These are phyloP conservation scores for Fusarium nurragi DNA, from an alignment of 2,329 filamentous ascomycete genomes.

Conservation along the genomic window DNA sequence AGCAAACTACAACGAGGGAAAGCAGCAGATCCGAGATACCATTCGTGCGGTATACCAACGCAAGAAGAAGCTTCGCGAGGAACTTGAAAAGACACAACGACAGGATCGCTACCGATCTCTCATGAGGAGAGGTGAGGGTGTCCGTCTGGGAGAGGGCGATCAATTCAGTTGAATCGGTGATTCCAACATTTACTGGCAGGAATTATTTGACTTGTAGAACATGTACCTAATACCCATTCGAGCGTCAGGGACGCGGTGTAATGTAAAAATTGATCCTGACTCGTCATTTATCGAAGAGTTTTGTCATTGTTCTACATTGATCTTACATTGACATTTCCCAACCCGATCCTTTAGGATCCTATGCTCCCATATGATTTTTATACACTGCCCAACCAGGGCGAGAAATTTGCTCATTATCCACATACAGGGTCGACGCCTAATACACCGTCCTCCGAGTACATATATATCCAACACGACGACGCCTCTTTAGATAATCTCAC, in stretches of 20 bases:
- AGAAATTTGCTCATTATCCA: conserved; percentile 44
- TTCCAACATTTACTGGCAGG: conserved; percentile 3
- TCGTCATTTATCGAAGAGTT: conserved; percentile 40
- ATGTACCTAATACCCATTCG: conserved; percentile 34
- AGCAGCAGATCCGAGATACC: conserved; percentile 78
- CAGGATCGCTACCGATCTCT: conserved; percentile 57
- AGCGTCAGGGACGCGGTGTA: conserved; percentile 18
- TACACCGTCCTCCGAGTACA: conserved; percentile 31
- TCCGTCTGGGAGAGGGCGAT: conserved; percentile 69
- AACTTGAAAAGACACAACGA: conserved; percentile 56
- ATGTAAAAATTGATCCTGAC: conserved; percentile 40
- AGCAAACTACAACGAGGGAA: conserved; percentile 87
- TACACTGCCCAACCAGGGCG: conserved; percentile 45
- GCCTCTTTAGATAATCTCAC: conserved; percentile 68
- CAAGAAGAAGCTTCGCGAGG: conserved; percentile 76
- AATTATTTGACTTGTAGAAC: conserved; percentile 3
- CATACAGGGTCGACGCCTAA: conserved; percentile 34
- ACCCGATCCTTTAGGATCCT: conserved; percentile 35
- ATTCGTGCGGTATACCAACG: conserved; percentile 92
- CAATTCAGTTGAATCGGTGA: conserved; percentile 63
- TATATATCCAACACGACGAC: conserved; percentile 29
- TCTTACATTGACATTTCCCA: conserved; percentile 50
- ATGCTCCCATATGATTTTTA: conserved; percentile 45
- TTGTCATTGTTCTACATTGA: conserved; percentile 52
- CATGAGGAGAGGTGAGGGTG: conserved; percentile 61